Evolutionary conservation across 305 asterid species (phyloP).

Genomic region (Solanum chacoense): DNA sequence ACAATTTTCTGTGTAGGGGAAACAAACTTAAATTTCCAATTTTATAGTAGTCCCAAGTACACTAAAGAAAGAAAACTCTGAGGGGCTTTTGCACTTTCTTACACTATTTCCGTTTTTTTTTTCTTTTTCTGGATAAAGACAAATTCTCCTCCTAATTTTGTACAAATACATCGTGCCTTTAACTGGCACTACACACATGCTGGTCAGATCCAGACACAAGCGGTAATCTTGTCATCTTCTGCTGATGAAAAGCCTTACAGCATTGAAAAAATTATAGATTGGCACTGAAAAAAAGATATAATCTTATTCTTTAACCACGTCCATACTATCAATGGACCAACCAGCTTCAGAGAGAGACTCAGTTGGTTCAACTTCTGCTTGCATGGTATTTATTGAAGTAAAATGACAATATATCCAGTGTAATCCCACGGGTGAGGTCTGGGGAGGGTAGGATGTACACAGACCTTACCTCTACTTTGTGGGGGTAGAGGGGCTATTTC

Average conservation of each 20-base stretch:
- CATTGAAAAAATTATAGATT: no score
- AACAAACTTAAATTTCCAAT: no score
- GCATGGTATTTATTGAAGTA: no score
- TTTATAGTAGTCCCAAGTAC: neutral
- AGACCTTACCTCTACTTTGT: neutral
- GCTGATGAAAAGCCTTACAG: no score
- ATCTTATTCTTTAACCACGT: no score
- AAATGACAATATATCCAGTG: fast-evolving
- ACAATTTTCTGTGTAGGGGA: neutral
- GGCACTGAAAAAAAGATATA: no score
- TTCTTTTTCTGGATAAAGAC: no score
- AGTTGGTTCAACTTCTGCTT: no score
- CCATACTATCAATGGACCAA: no score
- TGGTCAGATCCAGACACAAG: neutral
- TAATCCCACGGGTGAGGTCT: neutral
- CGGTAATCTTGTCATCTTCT: neutral
- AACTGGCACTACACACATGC: neutral
- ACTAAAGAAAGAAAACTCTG: neutral
- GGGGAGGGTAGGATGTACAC: neutral
- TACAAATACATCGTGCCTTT: neutral
- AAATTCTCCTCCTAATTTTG: neutral
- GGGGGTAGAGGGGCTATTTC: neutral
- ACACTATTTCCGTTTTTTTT: neutral
- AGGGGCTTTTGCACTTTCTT: neutral
- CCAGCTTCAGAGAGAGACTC: no score